phyloP scores from a whole-genome alignment of 1,284 basidiomycete species.

The Ganoderma sp. region DNA sequence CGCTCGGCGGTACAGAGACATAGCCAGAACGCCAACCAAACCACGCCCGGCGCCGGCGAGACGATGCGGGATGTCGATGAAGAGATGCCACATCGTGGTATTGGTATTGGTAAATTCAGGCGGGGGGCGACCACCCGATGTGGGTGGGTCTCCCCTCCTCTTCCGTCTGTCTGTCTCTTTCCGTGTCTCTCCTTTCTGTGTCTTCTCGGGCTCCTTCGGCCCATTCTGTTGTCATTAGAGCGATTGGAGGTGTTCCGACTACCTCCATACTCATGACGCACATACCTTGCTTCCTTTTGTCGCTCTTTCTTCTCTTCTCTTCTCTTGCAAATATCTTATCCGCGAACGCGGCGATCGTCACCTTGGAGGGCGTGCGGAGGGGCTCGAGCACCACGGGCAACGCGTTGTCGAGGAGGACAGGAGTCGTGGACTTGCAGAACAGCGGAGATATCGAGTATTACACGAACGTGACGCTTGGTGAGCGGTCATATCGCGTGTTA shows the following conservation, averaged over 20 bases:
- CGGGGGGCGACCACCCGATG: background rate
- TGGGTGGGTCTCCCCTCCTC: background rate
- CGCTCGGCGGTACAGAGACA: background rate
- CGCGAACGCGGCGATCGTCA: background rate
- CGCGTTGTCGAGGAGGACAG: conserved; percentile 21
- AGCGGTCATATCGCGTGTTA: conserved; percentile 50
- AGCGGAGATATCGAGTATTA: conserved; percentile 55
- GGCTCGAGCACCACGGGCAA: background rate
- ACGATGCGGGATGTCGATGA: background rate
- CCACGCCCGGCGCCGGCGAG: background rate
- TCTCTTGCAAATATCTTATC: conserved; percentile 1
- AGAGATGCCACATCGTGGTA: background rate
- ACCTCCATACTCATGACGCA: conserved; percentile 3
- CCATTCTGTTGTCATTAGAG: background rate
- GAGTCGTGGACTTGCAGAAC: conserved; percentile 44
- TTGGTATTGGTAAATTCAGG: background rate
- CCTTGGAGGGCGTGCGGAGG: conserved; percentile 1
- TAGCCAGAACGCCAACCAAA: background rate
- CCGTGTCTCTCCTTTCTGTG: background rate
- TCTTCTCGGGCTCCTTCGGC: background rate
- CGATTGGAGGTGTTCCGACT: background rate
- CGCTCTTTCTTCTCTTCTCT: background rate
- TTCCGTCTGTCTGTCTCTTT: background rate
- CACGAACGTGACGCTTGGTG: conserved; percentile 58
- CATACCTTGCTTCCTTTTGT: background rate